Evolutionary conservation across 2,329 filamentous ascomycete genomes (phyloP).

Genomic region (Pseudocercospora fuligena): DNA sequence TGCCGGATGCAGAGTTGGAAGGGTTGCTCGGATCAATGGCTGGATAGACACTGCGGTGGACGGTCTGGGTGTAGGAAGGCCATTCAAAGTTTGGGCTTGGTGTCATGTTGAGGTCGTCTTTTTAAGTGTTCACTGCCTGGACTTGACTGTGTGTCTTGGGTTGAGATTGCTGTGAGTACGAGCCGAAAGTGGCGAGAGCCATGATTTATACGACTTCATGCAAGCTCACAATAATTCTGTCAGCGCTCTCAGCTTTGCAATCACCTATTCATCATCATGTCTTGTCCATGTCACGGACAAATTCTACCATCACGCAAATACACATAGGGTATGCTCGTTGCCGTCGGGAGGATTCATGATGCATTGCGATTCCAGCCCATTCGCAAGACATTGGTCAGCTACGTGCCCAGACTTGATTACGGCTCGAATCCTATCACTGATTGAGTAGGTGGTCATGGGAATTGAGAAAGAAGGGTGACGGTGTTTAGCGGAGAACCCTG

Average conservation of each 20-base stretch:
- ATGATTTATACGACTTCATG: background rate
- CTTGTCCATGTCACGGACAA: too few relatives aligned
- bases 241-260: background rate
- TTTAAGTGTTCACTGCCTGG: too few relatives aligned
- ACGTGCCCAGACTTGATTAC: background rate
- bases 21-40: slow-evolving; percentile 10
- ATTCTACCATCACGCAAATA: background rate
- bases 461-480: too few relatives aligned
- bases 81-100: slow-evolving; percentile 11
- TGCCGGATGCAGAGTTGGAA: slow-evolving; percentile 10
- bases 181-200: background rate
- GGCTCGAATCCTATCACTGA: background rate
- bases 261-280: background rate
- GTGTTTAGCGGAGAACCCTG: too few relatives aligned
- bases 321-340: background rate
- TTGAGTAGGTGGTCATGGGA: background rate
- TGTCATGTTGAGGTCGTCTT: background rate
- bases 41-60: slow-evolving; percentile 8
- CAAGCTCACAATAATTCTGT: too few relatives aligned
- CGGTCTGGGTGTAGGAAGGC: slow-evolving; percentile 10
- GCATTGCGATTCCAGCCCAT: background rate
- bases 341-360: background rate
- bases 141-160: too few relatives aligned
- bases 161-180: background rate
- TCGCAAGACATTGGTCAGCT: background rate